Evolutionary conservation across 768 basidiomycete genomes (phyloP), one percentile per base, ranked within the genome.

Genomic region (Boletus subcaerulescens): DNA sequence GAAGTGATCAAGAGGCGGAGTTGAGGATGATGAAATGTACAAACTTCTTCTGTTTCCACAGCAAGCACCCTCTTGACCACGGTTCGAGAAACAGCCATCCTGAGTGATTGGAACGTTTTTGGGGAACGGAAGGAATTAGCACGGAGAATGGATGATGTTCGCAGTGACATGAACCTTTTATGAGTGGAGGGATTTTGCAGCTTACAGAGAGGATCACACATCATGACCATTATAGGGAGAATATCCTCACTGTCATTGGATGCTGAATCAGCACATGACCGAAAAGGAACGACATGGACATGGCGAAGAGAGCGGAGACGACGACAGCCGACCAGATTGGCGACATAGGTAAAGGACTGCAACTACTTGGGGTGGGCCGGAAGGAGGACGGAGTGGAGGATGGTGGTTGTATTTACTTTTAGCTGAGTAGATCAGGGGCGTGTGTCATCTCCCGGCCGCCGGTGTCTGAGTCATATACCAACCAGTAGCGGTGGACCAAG

Each of bases 41-140:
- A 33, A 24, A 85, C 88, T 76, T 90, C 90, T 11, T 83, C 73
- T 3, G 82, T 85, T 66, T 92, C 91, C 17, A 86, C 74, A 0
- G 94, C 86, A 12, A 88, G 74, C 3, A 95, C 89, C 52, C 82
- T 85, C 71, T 93, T 89, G 57, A 84, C 65, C 20, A 93, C 87
- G n/a, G 66, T 72, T 35, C 93, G 85, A 18, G 89, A 88, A 36
- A 66, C 48, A 39, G 71, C 53, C 69, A 75, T 76, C n/a, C 46
- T 57, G 51, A 49, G 50, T 14, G 56, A 13, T 7, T 45, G 42
- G 31, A 24, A 26, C 8, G 29, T 29, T 9, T 29, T 8, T 9
- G 29, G 29, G 29, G 29, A 49, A 24, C n/a, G 26, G 20, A 35
- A 24, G 24, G 6, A 31, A 7, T 15, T 22, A 22, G 36, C 12